Evolutionary conservation across 2,329 filamentous ascomycete species (phyloP).

Genomic region (Xylariaceae sp.): DNA sequence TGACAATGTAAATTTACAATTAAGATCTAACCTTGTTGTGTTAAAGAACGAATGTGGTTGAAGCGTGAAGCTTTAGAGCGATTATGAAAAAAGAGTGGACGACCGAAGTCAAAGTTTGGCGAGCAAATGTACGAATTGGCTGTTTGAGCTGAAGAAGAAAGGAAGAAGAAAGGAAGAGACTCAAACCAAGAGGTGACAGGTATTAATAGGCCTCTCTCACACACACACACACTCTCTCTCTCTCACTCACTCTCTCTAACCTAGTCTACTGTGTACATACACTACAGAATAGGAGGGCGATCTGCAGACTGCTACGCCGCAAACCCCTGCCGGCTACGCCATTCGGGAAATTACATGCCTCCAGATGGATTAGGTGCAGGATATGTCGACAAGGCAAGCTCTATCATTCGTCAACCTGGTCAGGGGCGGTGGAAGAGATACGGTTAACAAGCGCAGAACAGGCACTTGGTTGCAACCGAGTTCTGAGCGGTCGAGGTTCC

Average conservation of each 20-base stretch:
- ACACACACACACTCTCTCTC: too few relatives aligned
- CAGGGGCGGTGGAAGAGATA: slow-evolving; percentile 7
- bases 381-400: too few relatives aligned
- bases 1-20: slow-evolving; percentile 28
- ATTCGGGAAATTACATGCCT: slow-evolving; percentile 28
- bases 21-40: slow-evolving; percentile 23
- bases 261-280: too few relatives aligned
- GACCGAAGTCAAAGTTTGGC: slow-evolving; percentile 49
- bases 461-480: too few relatives aligned
- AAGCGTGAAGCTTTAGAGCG: slow-evolving; percentile 31
- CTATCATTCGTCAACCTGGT: neutral
- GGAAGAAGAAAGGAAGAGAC: slow-evolving; percentile 10
- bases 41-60: slow-evolving; percentile 28
- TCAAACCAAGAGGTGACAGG: slow-evolving; percentile 32
- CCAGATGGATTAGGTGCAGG: slow-evolving; percentile 21
- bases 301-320: slow-evolving; percentile 13
- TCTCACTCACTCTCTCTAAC: too few relatives aligned
- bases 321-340: slow-evolving; percentile 4
- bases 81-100: slow-evolving; percentile 46
- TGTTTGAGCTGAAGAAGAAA: slow-evolving; percentile 39
- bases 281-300: slow-evolving; percentile 27
- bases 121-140: slow-evolving; percentile 40
- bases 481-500: slow-evolving; percentile 16
- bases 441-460: too few relatives aligned
- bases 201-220: slow-evolving; percentile 49